A percentile compares a stretch with the other conserved stretches of the same genome.
Evolutionary conservation across 164 flowering plant genomes (phyloP).

Genomic region (Vitis labrusca): DNA sequence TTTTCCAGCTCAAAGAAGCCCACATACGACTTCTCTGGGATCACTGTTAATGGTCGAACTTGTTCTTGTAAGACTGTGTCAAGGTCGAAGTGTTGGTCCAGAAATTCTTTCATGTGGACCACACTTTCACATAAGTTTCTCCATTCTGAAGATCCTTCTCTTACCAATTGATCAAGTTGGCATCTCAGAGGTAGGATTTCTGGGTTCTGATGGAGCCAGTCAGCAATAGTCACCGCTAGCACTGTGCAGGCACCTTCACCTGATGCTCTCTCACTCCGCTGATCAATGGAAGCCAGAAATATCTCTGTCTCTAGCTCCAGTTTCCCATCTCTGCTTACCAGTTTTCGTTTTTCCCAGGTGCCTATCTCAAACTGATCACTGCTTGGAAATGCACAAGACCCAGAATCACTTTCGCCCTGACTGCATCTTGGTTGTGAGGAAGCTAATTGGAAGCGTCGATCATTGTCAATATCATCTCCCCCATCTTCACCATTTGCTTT

Average conservation of each 20-base stretch:
- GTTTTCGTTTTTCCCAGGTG: conserved; percentile 14
- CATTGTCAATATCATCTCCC: conserved; percentile 18
- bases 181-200: conserved; percentile 6
- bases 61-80: conserved; percentile 20
- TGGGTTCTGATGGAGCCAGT: conserved; percentile 19
- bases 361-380: conserved; percentile 18
- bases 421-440: background rate
- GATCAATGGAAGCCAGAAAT: conserved; percentile 22
- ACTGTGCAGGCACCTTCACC: conserved; percentile 23
- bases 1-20: conserved; percentile 19
- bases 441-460: conserved; percentile 4
- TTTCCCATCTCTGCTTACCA: conserved; percentile 24
- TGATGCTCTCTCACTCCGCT: conserved; percentile 20
- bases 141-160: conserved; percentile 26
- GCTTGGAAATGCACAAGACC: background rate
- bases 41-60: conserved; percentile 13
- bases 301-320: conserved; percentile 13
- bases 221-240: conserved; percentile 17
- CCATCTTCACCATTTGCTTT: conserved; percentile 14
- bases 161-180: conserved; percentile 13
- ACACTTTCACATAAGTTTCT: conserved; percentile 19
- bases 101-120: conserved; percentile 5
- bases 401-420: too few species aligned
- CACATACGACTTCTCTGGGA: conserved; percentile 5
- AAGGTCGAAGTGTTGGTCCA: conserved; percentile 22